phyloP scores from a whole-genome alignment of 1,284 basidiomycete species.

The Fomitopsis pinicola region DNA sequence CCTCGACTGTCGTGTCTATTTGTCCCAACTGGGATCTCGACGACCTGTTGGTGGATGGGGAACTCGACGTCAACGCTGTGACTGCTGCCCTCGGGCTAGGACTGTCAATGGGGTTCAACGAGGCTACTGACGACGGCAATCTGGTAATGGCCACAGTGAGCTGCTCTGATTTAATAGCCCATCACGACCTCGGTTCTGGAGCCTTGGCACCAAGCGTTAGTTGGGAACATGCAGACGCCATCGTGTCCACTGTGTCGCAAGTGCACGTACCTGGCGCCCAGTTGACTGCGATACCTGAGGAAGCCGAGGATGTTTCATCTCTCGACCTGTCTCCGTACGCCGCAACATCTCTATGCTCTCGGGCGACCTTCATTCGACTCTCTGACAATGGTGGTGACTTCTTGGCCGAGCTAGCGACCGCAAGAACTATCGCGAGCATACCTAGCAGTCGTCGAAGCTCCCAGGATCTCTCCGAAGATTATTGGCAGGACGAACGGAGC shows the following conservation, averaged over 20 bases:
- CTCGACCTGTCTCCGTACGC: slow-evolving; percentile 38
- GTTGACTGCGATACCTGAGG: slow-evolving; percentile 25
- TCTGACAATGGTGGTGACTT: background rate
- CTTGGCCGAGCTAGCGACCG: background rate
- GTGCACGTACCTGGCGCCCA: slow-evolving; percentile 21
- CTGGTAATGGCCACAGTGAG: background rate
- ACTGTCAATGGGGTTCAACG: slow-evolving; percentile 6
- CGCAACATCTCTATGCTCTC: background rate
- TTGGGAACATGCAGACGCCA: slow-evolving; percentile 6
- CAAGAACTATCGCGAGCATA: background rate
- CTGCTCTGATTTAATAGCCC: background rate
- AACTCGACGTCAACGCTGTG: slow-evolving; percentile 28
- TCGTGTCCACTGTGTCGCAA: slow-evolving; percentile 7
- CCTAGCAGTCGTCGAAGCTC: background rate
- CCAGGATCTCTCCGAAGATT: background rate
- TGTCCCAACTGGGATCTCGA: slow-evolving; percentile 20
- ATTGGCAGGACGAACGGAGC: slow-evolving; percentile 14
- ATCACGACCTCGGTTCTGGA: background rate
- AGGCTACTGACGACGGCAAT: background rate
- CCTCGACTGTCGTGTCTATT: background rate
- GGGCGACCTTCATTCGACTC: slow-evolving; percentile 5
- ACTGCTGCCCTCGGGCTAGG: slow-evolving; percentile 24
- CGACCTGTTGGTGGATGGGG: slow-evolving; percentile 21
- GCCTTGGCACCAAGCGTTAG: slow-evolving; percentile 6
- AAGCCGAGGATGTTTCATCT: slow-evolving; percentile 26